Base-by-base conservation (phyloP, 768 basidiomycete species). In the Mycena pura region DNA sequence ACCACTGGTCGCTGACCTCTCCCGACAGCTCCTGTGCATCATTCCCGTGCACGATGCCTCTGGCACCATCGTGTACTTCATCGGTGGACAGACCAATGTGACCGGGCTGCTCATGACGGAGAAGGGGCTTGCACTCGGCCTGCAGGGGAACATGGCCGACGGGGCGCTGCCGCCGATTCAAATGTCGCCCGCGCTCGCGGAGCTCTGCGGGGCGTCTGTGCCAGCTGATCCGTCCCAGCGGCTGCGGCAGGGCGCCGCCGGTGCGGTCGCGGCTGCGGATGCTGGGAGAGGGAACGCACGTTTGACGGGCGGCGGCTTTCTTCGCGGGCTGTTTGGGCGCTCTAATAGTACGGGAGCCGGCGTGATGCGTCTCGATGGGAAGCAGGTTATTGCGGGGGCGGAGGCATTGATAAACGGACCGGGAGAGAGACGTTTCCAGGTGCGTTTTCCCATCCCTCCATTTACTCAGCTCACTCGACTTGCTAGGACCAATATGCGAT, bases 11-110 rank as follows among this genome's bases (percentile, higher is more conserved):
- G 28, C 36, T 36, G 15, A 36, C n/a, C 28, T 14, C 41, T 22
- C 36, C n/a, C 27, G 19, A 29, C 45, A 65, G 64, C 64, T 65
- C 24, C 21, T 65, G 17, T 65, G 64, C 39, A 65, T 65, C 39
- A 65, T 62, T 19, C 64, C 64, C 28, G 56, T 65, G 17, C 64
- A 56, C 21, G 64, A 65, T 32, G 27, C 60, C 0, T 53, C 56
- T 5, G 64, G 64, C 29, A 6, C 59, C 3, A 62, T 65, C 21
- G 64, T 65, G 11, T 65, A 65, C 29, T 65, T 65, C 34, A 58
- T 65, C 34, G 64, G 64, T n/a, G 64, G 64, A 15, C 64, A 65
- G 36, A 62, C 64, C 24, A 65, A 65, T 36, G 64, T 65, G 17
- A 62, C 64, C 10, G 60, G 64, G 10, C 47, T 65, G 24, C 60